Evolutionary conservation across 1,284 basidiomycete genomes (phyloP), one percentile per base, ranked within the genome.

Genomic region (Heliocybe sulcata): DNA sequence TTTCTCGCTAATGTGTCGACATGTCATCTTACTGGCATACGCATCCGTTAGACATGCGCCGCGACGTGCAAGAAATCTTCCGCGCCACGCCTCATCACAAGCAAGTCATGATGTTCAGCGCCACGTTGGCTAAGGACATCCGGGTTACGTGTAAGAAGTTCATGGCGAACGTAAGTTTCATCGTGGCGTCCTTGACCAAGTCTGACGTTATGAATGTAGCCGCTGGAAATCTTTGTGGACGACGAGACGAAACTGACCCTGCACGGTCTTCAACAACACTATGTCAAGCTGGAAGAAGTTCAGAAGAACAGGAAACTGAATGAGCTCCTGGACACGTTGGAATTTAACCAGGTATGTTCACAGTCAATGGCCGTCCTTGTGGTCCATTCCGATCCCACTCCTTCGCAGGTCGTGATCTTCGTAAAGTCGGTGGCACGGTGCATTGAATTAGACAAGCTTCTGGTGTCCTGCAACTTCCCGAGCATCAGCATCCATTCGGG

Each of bases 71-170:
- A 83, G 97, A 99, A 77, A 98, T 99, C 67, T 99, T 99, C 86
- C 90, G 95, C 64, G 85, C 94, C 16, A 99, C 97, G n/a, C 97
- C 97, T 56, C 96, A 98, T 74, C 94, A 98, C 83, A 99, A 99
- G 80, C 97, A 99, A 81, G 97, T 99, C 61, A 99, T 99, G 97
- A 99, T 99, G 97, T 99, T 99, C 81, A 96, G 93, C 65, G 97
- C 97, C 49, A 99, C 97, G 0, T 77, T 99, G 58, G 86, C 94
- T 56, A 99, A 99, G 80, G 97, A 99, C 61, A 96, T 99, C 58
- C 84, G 97, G 56, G 83, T 88, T 6, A 98, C 95, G 0, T 99
- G 97, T 84, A 99, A 99, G 77, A 99, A 99, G 74, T 99, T 99
- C 72, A 99, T 99, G 97, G 92, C 94, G 55, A 98, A 94, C 71